phyloP scores from a whole-genome alignment of 352 stramenopile species.

The Plasmopara muralis region DNA sequence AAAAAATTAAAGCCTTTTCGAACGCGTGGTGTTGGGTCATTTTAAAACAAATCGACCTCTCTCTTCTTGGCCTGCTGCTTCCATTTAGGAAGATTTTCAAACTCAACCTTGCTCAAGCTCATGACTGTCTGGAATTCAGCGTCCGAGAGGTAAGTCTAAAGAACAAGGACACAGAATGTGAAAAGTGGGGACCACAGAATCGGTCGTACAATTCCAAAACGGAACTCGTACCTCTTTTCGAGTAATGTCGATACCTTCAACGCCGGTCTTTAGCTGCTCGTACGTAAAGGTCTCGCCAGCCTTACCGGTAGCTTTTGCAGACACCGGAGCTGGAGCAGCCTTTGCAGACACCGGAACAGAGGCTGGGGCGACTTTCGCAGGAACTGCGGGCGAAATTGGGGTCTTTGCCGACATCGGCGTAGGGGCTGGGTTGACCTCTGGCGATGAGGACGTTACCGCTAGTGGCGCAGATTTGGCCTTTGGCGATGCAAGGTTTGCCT shows the following conservation, averaged over 20 bases:
- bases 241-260: conserved; percentile 77
- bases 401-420: no score
- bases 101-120: conserved; percentile 54
- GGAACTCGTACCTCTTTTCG: conserved; percentile 47
- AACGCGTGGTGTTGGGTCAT: background rate
- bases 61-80: conserved; percentile 87
- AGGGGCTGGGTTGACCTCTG: no score
- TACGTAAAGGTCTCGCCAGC: conserved; percentile 45
- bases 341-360: conserved; percentile 11
- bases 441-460: no score
- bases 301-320: conserved; percentile 26
- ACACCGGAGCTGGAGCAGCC: conserved; percentile 7
- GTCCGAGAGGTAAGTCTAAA: conserved; percentile 61
- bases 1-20: no score
- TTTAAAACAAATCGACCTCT: conserved; percentile 79
- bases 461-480: background rate
- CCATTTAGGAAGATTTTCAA: conserved; percentile 70
- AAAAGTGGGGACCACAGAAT: no score
- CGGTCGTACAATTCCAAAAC: conserved; percentile 2
- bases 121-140: conserved; percentile 73
- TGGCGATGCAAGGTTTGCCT: background rate
- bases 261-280: conserved; percentile 58
- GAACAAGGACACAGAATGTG: background rate
- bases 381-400: background rate
- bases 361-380: conserved; percentile 1